phyloP scores from a whole-genome alignment of 2,329 filamentous ascomycete species.

The Ascochyta koolunga region DNA sequence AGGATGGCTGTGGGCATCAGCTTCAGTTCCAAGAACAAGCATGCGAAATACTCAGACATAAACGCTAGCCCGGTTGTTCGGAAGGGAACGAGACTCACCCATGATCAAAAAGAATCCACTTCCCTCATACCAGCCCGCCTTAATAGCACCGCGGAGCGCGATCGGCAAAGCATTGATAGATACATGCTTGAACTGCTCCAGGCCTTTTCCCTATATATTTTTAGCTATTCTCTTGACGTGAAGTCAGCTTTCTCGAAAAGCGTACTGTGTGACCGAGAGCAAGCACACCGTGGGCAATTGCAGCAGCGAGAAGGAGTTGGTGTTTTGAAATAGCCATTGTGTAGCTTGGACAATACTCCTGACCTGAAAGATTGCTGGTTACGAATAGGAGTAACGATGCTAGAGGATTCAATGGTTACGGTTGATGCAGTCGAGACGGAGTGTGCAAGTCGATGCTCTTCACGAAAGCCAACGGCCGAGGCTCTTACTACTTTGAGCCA shows the following conservation, averaged over 20 bases:
- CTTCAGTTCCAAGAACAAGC: background rate
- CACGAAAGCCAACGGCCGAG: constrained; percentile 3
- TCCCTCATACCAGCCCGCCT: constrained; percentile 46
- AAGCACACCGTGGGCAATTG: constrained; percentile 38
- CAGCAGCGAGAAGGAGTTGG: constrained; percentile 38
- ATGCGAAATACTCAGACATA: background rate
- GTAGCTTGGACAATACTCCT: background rate
- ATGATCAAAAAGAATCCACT: constrained; percentile 45
- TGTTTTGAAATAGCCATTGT: constrained; percentile 16
- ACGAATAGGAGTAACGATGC: background rate
- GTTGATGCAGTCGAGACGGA: background rate
- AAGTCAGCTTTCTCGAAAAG: background rate
- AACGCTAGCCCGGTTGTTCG: background rate
- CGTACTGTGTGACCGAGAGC: constrained; percentile 43
- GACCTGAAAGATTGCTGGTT: background rate
- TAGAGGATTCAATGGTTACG: too few relatives aligned
- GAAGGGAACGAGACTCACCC: constrained; percentile 24
- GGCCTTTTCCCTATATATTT: constrained; percentile 35
- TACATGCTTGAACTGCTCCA: constrained; percentile 43
- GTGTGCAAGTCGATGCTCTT: constrained; percentile 5
- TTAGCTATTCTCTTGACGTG: background rate
- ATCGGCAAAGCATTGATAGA: constrained; percentile 38
- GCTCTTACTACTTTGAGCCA: background rate
- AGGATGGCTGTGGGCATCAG: constrained; percentile 30
- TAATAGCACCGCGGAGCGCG: constrained; percentile 37